Percentiles rank a stretch among this genome's conserved stretches.
These are phyloP conservation scores for Sphaerulina populicola DNA, from an alignment of 2,329 filamentous ascomycete genomes.

Conservation along the genomic window DNA sequence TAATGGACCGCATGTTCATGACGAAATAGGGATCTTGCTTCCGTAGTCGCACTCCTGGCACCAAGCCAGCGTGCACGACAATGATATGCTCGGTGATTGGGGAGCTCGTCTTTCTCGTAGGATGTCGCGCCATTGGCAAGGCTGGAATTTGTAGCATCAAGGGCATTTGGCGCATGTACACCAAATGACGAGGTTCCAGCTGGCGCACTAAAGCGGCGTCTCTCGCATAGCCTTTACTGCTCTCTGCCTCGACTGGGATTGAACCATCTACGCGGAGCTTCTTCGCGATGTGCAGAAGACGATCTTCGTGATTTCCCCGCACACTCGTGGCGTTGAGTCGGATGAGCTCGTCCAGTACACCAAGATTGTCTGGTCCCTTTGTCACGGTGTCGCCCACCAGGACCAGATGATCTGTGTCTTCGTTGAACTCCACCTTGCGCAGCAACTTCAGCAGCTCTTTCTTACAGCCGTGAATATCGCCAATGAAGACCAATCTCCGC, in stretches of 20 bases:
- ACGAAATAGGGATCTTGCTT: constrained; percentile 68
- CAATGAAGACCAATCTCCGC: constrained; percentile 67
- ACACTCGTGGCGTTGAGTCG: constrained; percentile 68
- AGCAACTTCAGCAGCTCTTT: constrained; percentile 56
- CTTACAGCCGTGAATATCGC: constrained; percentile 87
- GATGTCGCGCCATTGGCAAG: constrained; percentile 22
- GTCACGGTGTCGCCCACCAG: constrained; percentile 71
- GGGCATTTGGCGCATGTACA: constrained; percentile 31
- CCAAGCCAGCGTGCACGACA: constrained; percentile 78
- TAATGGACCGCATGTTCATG: constrained; percentile 86
- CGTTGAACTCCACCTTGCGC: constrained; percentile 55
- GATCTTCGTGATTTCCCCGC: constrained; percentile 88
- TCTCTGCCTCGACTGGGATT: constrained; percentile 6
- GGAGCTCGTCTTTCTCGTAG: constrained; percentile 35
- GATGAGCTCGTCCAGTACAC: constrained; percentile 69
- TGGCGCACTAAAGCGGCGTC: constrained; percentile 25
- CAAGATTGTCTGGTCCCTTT: constrained; percentile 76
- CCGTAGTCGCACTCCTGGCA: constrained; percentile 63
- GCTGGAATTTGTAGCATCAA: constrained; percentile 33
- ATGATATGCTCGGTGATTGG: constrained; percentile 56
- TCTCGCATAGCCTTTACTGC: constrained; percentile 24
- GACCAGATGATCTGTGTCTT: constrained; percentile 62
- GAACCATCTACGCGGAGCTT: constrained; percentile 4
- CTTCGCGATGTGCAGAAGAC: constrained; percentile 52
- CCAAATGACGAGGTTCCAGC: constrained; percentile 28